These are phyloP conservation scores for Gossypium trilobum DNA, from an alignment of 441 rosid genomes.

Conservation along the genomic window DNA sequence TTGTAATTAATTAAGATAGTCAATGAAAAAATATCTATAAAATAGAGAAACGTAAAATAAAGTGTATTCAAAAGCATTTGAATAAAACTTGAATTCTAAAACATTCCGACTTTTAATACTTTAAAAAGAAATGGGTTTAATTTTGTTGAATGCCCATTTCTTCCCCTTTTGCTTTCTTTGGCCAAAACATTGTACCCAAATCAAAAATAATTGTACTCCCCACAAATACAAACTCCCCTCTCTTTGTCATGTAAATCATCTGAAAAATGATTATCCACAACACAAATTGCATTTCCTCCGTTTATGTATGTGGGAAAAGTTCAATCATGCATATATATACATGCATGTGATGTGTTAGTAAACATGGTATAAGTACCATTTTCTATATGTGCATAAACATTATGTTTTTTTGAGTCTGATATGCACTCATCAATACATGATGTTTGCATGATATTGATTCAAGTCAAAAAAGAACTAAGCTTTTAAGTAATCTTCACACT, in stretches of 20 bases:
- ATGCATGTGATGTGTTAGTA: neutral
- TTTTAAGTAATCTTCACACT: neutral
- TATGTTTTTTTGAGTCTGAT: neutral
- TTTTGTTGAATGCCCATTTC: slow-evolving; percentile 32
- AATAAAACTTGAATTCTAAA: slow-evolving; percentile 20
- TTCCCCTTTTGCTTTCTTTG: slow-evolving; percentile 22
- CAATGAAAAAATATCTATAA: neutral
- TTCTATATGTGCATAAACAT: slow-evolving; percentile 3
- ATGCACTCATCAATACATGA: slow-evolving; percentile 29
- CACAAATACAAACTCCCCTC: slow-evolving; percentile 22
- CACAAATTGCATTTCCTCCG: slow-evolving; percentile 18
- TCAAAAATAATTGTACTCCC: slow-evolving; percentile 40
- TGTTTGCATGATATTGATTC: slow-evolving; percentile 17
- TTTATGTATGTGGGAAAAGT: slow-evolving; percentile 18
- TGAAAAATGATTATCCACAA: slow-evolving; percentile 48
- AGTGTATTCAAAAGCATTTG: neutral
- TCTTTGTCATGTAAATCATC: slow-evolving; percentile 51
- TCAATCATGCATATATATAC: slow-evolving; percentile 15
- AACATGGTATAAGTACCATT: slow-evolving; percentile 17
- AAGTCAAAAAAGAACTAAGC: slow-evolving; percentile 18
- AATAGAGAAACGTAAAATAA: no score
- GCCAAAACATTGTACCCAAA: slow-evolving; percentile 30
- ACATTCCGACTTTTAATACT: slow-evolving; percentile 12
- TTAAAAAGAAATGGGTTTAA: slow-evolving; percentile 23
- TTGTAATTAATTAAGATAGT: no score